Evolutionary conservation across 352 stramenopile species (phyloP), one percentile per base, ranked within the genome.

Genomic region (Pythium diclinum): DNA sequence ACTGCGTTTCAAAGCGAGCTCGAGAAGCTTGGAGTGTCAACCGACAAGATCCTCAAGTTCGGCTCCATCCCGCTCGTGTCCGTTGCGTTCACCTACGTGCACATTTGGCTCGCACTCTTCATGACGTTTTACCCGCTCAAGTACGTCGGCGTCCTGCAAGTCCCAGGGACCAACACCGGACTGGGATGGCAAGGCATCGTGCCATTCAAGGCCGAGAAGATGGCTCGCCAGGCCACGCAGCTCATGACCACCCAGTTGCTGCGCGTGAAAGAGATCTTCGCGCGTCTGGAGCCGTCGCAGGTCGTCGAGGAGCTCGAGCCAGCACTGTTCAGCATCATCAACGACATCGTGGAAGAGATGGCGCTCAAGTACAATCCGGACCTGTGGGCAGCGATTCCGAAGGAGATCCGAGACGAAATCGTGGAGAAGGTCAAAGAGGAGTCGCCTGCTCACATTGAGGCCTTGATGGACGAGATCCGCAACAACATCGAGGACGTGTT

Each of bases 51-150:
- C 25, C 63, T 94, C 56, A 89, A 88, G 65, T 93, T 89, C 65
- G 85, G 81, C 30, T 92, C 83, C 6, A 96, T 96, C 59, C 87
- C 86, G 5, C 66, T 91, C 51, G 91, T 97, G 17, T 93, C 85
- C 34, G 87, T 96, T 32, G 74, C 84, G 14, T 97, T 98, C 63
- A 97, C 94, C 42, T 98, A 98, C 65, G 72, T 97, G 42, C 97
- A 97, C 72, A 98, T 98, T 77, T 97, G 96, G 79, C 72, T 98
- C 60, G 97, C 97, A 36, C 76, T 99, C 3, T 99, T 95, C 79
- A 98, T 98, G 90, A 99, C 98, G 34, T 99, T 99, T 75, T 97
- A 98, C 73, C 97, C 97, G 6, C 79, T 99, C 36, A 74, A 97
- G 49, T 99, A 98, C 71, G 73, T 84, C 30, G 97, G 96, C 19